A percentile compares a stretch with the other conserved stretches of the same genome.
These are phyloP conservation scores for Clarkia xantiana DNA, from an alignment of 345 rosid genomes.

Conservation along the genomic window DNA sequence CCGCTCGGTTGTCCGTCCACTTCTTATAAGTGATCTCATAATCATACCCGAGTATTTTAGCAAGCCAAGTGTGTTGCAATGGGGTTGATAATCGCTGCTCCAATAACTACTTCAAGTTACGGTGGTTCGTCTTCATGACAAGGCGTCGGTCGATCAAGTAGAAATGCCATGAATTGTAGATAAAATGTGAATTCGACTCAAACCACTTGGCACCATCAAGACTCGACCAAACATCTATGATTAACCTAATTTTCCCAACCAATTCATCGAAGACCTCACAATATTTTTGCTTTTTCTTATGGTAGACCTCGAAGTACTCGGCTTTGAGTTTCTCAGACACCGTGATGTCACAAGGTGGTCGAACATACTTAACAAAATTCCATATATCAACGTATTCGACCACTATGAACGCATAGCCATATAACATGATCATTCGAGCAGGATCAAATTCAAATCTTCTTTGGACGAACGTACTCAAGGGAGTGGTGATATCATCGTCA, in stretches of 20 bases:
- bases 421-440: constrained; percentile 65
- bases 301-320: constrained; percentile 61
- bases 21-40: too few species aligned
- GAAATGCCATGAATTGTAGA: constrained; percentile 34
- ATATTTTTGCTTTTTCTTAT: constrained; percentile 50
- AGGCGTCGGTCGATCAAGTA: too few species aligned
- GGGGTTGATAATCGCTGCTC: too few species aligned
- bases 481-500: not conserved
- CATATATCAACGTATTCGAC: constrained; percentile 66
- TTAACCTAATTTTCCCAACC: constrained; percentile 56
- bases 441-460: constrained; percentile 62
- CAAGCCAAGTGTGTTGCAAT: too few species aligned
- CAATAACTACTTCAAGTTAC: too few species aligned
- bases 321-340: constrained; percentile 41
- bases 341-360: constrained; percentile 52
- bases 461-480: constrained; percentile 30
- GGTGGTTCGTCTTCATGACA: too few species aligned
- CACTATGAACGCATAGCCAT: constrained; percentile 55
- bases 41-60: too few species aligned
- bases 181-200: constrained; percentile 36
- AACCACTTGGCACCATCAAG: constrained; percentile 34
- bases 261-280: constrained; percentile 52
- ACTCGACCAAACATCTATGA: constrained; percentile 43
- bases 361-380: constrained; percentile 51
- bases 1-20: too few species aligned